phyloP scores from a whole-genome alignment of 1,139 yeast species.

The Taphrina confusa region DNA sequence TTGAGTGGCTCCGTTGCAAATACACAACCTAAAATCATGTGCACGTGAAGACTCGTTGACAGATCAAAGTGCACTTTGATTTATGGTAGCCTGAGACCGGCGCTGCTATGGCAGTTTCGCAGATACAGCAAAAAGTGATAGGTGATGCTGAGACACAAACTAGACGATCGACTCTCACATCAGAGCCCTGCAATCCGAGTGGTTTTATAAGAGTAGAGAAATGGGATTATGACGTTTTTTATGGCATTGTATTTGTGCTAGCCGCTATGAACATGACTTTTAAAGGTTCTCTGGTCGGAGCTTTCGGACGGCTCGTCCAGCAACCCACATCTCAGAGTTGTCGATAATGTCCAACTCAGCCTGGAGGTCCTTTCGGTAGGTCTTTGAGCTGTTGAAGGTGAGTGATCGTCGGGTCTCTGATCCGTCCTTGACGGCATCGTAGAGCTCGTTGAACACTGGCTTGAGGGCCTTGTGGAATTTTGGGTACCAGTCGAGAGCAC shows the following conservation, averaged over 20 bases:
- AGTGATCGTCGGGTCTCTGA: slow-evolving; percentile 96
- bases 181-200: too few species aligned
- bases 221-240: not conserved
- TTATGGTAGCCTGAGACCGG: too few species aligned
- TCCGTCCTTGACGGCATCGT: slow-evolving; percentile 94
- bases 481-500: slow-evolving; percentile 99
- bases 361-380: slow-evolving; percentile 96
- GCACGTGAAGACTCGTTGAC: too few species aligned
- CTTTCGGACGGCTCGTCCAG: slow-evolving; percentile 99
- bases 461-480: slow-evolving; percentile 96
- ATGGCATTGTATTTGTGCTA: not conserved
- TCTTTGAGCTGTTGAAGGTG: slow-evolving; percentile 96
- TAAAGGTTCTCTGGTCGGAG: slow-evolving; percentile 90
- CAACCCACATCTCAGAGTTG: slow-evolving; percentile 98
- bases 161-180: too few species aligned
- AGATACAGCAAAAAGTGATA: too few species aligned
- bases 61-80: too few species aligned
- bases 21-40: too few species aligned
- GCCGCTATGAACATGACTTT: slow-evolving; percentile 7
- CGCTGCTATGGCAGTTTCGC: too few species aligned
- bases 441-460: slow-evolving; percentile 95
- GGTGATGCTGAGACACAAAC: too few species aligned
- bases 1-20: too few species aligned
- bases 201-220: too few species aligned
- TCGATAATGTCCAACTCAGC: slow-evolving; percentile 89